phyloP scores from a whole-genome alignment of 164 flowering plant species.

The Nelumbo lutea region DNA sequence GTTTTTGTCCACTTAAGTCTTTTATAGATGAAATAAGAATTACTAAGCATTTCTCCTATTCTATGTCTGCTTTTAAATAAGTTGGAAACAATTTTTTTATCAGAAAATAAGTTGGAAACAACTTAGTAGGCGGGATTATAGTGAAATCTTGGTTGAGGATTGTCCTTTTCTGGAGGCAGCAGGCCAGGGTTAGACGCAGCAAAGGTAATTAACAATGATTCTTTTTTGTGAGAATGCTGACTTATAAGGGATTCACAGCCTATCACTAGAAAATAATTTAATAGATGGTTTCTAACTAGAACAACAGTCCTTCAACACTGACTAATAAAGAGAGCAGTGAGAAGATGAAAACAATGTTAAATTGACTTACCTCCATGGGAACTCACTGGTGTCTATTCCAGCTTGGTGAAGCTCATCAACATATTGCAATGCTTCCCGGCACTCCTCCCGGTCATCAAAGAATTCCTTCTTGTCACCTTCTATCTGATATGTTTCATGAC shows the following conservation, averaged over 20 bases:
- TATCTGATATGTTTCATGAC: conserved; percentile 77
- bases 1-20: too few relatives aligned
- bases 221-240: too few relatives aligned
- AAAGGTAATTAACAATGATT: too few relatives aligned
- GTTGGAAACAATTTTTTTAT: too few relatives aligned
- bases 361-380: conserved; percentile 80
- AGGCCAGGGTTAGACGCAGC: too few relatives aligned
- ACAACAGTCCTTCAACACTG: neutral
- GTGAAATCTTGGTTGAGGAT: too few relatives aligned
- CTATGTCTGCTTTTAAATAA: too few relatives aligned
- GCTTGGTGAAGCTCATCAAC: conserved; percentile 97
- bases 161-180: too few relatives aligned
- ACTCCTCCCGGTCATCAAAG: conserved; percentile 96
- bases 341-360: neutral
- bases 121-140: too few relatives aligned
- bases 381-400: conserved; percentile 97
- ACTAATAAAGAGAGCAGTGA: neutral
- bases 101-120: too few relatives aligned
- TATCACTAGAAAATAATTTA: neutral
- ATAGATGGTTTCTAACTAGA: neutral
- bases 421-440: conserved; percentile 93
- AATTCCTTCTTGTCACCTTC: conserved; percentile 85
- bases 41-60: too few relatives aligned
- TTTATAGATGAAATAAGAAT: too few relatives aligned
- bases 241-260: neutral